Conservation (phyloP, 495 filamentous ascomycete genomes). For the Hyaloscypha variabilis region DNA sequence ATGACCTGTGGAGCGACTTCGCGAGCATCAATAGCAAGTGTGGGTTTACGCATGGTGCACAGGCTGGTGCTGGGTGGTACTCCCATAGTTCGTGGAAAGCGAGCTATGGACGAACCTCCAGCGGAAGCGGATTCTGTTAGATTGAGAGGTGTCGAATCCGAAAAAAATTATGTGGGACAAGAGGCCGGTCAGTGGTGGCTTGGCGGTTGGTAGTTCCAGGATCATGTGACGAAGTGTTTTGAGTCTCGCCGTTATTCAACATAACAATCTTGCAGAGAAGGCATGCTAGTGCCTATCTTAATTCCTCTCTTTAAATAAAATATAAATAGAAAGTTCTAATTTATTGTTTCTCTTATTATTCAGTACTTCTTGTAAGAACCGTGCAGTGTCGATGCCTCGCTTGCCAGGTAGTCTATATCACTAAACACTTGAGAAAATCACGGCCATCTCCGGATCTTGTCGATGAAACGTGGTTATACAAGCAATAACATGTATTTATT, state of each 20-base stretch:
- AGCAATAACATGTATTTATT: neutral
- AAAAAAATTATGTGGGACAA: no score
- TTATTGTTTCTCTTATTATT: neutral
- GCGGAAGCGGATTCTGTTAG: neutral
- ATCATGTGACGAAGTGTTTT: neutral
- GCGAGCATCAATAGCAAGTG: neutral
- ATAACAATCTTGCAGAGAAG: neutral
- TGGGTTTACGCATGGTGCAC: neutral
- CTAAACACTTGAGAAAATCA: neutral
- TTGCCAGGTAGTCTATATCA: no score
- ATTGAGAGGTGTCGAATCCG: no score
- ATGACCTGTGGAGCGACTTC: conserved; percentile 1
- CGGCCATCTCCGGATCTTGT: neutral
- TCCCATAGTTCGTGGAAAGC: conserved; percentile 1
- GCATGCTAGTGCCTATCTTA: neutral
- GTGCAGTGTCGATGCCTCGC: neutral
- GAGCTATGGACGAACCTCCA: conserved; percentile 1
- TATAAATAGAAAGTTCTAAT: neutral
- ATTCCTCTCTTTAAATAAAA: neutral
- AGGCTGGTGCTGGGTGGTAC: neutral
- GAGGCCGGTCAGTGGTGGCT: no score
- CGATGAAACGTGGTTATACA: neutral
- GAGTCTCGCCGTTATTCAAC: neutral
- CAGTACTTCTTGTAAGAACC: neutral
- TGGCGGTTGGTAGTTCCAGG: no score